Conservation (phyloP, 192 early-diverging fungal species). For the Pilobolus umbonatus region DNA sequence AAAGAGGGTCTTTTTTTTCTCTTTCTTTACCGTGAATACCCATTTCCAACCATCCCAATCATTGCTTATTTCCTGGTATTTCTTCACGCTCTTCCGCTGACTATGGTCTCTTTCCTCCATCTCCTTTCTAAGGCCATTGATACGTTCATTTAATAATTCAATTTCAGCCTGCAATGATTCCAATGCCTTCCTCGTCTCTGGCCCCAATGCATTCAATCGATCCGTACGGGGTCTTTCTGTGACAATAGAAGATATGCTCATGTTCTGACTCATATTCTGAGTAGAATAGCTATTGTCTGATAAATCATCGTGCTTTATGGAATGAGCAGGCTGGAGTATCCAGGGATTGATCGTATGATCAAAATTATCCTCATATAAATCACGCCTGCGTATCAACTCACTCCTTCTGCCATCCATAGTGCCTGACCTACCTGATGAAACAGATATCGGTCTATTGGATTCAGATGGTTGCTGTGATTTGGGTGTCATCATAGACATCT, state of each 20-base stretch:
- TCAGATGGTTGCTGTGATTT: too few species aligned
- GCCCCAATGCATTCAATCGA: constrained; percentile 18
- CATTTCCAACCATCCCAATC: constrained; percentile 28
- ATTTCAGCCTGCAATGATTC: constrained; percentile 34
- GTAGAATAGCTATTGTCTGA: too few species aligned
- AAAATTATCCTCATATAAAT: constrained; percentile 14
- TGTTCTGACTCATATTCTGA: neutral
- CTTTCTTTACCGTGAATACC: constrained; percentile 24
- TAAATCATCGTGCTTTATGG: neutral
- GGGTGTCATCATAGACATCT: constrained; percentile 1
- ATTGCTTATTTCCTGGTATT: neutral
- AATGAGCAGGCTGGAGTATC: constrained; percentile 6
- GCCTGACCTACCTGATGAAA: constrained; percentile 2
- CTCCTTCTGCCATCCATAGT: too few species aligned
- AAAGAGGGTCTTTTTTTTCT: neutral
- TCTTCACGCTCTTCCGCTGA: neutral
- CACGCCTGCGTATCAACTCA: neutral
- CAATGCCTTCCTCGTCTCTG: constrained; percentile 30
- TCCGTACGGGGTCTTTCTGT: constrained; percentile 3
- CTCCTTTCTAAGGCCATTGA: constrained; percentile 30
- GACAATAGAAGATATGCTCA: constrained; percentile 11
- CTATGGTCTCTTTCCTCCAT: constrained; percentile 18
- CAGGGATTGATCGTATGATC: constrained; percentile 21
- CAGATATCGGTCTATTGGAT: neutral
- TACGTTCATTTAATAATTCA: constrained; percentile 31